Conservation (phyloP, 768 basidiomycete genomes). For the Lactarius tabidus region DNA sequence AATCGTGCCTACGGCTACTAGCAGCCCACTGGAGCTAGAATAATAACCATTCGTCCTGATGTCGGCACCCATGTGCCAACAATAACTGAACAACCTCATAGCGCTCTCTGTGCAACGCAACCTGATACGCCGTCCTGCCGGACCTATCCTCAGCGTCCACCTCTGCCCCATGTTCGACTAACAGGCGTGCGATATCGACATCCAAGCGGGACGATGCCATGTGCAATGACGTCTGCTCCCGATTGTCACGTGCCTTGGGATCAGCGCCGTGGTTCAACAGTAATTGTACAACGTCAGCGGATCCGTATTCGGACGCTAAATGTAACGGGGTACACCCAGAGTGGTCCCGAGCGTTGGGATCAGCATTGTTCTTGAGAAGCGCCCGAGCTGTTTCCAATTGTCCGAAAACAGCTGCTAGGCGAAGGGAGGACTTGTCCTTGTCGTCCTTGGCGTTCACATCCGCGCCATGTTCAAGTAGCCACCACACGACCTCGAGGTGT, state of each 20-base stretch:
- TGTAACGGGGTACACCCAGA: too few species aligned
- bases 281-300: too few species aligned
- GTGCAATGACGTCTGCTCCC: background rate
- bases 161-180: background rate
- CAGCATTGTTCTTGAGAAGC: background rate
- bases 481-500: background rate
- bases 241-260: background rate
- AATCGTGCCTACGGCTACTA: too few species aligned
- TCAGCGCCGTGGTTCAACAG: background rate
- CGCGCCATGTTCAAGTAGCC: background rate
- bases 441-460: background rate
- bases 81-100: background rate
- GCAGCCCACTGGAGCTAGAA: too few species aligned
- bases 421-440: background rate
- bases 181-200: too few species aligned
- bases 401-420: background rate
- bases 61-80: background rate
- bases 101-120: background rate
- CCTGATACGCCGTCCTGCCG: background rate
- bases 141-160: background rate
- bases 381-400: background rate
- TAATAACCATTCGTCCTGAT: background rate
- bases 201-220: background rate
- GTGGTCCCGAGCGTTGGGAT: background rate
- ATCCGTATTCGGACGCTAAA: too few species aligned